phyloP scores from a whole-genome alignment of 768 basidiomycete genomes.

The Tephrocybe rancida region DNA sequence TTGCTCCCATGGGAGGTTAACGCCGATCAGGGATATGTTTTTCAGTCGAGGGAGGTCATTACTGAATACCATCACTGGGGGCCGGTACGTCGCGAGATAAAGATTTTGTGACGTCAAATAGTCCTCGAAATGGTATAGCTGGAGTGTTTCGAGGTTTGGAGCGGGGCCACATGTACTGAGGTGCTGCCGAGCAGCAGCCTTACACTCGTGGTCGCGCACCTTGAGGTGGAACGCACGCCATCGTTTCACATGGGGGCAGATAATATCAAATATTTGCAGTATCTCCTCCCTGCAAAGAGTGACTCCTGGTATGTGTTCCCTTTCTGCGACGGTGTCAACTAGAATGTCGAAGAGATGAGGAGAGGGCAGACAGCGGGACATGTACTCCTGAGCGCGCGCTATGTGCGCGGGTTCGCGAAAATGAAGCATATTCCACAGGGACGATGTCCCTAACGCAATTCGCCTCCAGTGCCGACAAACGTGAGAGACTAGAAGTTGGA shows the following conservation, averaged over 20 bases:
- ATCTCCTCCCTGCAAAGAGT: slow-evolving; percentile 58
- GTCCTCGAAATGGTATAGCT: slow-evolving; percentile 68
- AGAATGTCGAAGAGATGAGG: slow-evolving; percentile 49
- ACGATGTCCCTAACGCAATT: slow-evolving; percentile 50
- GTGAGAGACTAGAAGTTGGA: slow-evolving; percentile 60
- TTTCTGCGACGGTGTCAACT: slow-evolving; percentile 54
- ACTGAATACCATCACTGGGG: slow-evolving; percentile 59
- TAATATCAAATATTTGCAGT: slow-evolving; percentile 41
- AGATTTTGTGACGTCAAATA: slow-evolving; percentile 53
- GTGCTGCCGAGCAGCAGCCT: slow-evolving; percentile 50
- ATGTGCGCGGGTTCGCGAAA: slow-evolving; percentile 55
- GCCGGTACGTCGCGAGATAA: slow-evolving; percentile 55
- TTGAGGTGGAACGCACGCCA: slow-evolving; percentile 66
- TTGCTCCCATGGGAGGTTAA: slow-evolving; percentile 62
- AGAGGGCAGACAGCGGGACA: slow-evolving; percentile 33
- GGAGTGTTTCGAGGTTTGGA: slow-evolving; percentile 57
- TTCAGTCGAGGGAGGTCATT: slow-evolving; percentile 51
- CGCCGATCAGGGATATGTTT: slow-evolving; percentile 64
- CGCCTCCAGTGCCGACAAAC: slow-evolving; percentile 60
- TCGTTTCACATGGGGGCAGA: slow-evolving; percentile 47
- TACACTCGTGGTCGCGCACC: slow-evolving; percentile 62
- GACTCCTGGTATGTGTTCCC: slow-evolving; percentile 50
- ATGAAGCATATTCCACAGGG: slow-evolving; percentile 59
- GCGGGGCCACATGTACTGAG: slow-evolving; percentile 55
- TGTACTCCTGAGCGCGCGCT: slow-evolving; percentile 45